phyloP scores from a whole-genome alignment of 257 asterid species.

The Paulownia fortunei region DNA sequence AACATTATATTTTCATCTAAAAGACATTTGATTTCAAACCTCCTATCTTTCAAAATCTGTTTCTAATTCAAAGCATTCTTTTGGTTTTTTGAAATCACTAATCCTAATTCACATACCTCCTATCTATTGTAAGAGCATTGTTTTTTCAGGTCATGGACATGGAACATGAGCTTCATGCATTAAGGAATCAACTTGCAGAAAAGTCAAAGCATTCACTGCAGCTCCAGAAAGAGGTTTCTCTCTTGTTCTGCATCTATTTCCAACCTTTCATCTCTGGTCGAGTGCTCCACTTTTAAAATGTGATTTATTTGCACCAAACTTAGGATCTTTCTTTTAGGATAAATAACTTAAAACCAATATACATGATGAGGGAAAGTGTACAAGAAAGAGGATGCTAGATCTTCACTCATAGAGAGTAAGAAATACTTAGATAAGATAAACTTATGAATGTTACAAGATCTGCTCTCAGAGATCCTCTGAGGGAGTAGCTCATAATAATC shows the following conservation, averaged over 20 bases:
- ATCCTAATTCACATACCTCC: background rate
- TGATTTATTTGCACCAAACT: background rate
- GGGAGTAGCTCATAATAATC: background rate
- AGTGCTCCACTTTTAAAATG: background rate
- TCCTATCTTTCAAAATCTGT: background rate
- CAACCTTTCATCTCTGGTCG: background rate
- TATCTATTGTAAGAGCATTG: slow-evolving; percentile 4
- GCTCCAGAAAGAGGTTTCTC: slow-evolving; percentile 59
- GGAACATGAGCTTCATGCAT: slow-evolving; percentile 96
- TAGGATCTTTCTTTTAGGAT: background rate
- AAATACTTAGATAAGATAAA: background rate
- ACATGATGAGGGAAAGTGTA: background rate
- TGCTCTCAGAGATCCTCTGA: background rate
- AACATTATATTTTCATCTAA: background rate
- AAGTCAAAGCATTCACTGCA: slow-evolving; percentile 49
- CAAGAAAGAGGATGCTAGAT: background rate
- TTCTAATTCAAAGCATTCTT: background rate
- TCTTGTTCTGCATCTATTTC: slow-evolving; percentile 21
- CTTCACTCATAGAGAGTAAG: background rate
- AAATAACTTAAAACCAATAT: background rate
- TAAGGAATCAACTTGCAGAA: slow-evolving; percentile 79
- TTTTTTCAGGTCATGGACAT: slow-evolving; percentile 94
- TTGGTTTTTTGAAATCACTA: slow-evolving; percentile 1
- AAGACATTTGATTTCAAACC: background rate
- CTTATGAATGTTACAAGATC: background rate